phyloP scores from a whole-genome alignment of 441 rosid genomes.

The Brassica balearica region DNA sequence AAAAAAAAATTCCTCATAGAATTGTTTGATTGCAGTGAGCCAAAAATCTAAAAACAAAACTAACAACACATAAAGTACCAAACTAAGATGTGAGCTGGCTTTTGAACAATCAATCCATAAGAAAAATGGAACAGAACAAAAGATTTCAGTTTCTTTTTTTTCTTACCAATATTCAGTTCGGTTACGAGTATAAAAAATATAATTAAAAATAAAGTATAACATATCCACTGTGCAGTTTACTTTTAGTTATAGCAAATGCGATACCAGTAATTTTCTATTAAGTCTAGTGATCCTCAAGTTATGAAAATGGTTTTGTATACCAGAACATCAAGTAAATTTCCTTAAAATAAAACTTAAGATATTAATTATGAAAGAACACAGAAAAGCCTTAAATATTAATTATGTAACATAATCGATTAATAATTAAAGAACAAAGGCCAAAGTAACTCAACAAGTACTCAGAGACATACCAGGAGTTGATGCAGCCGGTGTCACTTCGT shows the following conservation, averaged over 20 bases:
- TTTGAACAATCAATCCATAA: not conserved
- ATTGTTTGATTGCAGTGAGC: not conserved
- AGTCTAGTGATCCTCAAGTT: not conserved
- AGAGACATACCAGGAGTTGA: slow-evolving; percentile 27
- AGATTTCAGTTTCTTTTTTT: not conserved
- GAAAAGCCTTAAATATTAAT: not conserved
- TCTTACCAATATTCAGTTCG: not conserved
- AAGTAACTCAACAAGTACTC: slow-evolving; percentile 17
- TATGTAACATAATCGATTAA: not conserved
- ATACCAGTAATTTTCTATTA: not conserved
- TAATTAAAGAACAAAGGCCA: not conserved
- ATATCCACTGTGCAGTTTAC: not conserved
- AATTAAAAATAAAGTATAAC: not conserved
- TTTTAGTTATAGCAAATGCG: not conserved
- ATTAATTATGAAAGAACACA: not conserved
- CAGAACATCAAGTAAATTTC: not conserved
- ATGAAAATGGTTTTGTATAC: not conserved
- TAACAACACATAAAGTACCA: not conserved
- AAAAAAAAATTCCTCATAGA: not conserved
- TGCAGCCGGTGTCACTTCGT: slow-evolving; percentile 20
- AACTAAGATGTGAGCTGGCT: not conserved
- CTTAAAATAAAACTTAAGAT: not conserved
- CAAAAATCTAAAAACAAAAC: not conserved
- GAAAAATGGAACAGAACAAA: not conserved
- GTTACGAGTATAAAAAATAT: not conserved